Percentiles rank a stretch among this genome's conserved stretches.
These are phyloP conservation scores for Spinacia oleracea DNA, from an alignment of 179 eudicot genomes.

Conservation along the genomic window DNA sequence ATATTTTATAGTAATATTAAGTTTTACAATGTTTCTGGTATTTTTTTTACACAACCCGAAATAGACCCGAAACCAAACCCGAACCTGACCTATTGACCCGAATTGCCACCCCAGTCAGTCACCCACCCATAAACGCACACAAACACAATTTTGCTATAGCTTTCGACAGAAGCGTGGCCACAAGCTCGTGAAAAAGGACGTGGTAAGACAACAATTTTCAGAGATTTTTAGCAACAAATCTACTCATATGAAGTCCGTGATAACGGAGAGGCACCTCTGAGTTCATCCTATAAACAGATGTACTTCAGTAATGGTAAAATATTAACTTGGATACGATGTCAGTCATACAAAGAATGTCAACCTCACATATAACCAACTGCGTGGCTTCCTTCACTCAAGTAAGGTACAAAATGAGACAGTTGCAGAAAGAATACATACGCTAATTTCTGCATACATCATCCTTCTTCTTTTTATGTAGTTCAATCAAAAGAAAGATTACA, in stretches of 20 bases:
- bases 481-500: conserved; percentile 1
- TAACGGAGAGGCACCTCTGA: neutral
- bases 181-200: neutral
- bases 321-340: neutral
- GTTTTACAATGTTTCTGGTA: too few species aligned
- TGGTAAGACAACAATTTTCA: neutral
- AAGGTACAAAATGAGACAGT: neutral
- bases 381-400: neutral
- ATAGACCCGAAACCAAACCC: too few species aligned
- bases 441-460: conserved; percentile 2
- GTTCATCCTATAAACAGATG: neutral
- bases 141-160: too few species aligned
- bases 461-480: conserved; percentile 11
- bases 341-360: neutral
- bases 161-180: neutral
- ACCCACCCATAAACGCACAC: too few species aligned
- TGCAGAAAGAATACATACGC: conserved; percentile 9
- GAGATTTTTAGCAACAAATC: neutral
- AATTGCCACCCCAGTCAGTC: too few species aligned
- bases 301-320: neutral
- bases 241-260: neutral
- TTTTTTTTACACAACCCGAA: too few species aligned
- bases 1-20: too few species aligned
- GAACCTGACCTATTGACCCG: too few species aligned
- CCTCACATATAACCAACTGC: neutral